Evolutionary conservation across 371 early-diverging fungal genomes (phyloP).

Genomic region (Rhizopus stolonifer): DNA sequence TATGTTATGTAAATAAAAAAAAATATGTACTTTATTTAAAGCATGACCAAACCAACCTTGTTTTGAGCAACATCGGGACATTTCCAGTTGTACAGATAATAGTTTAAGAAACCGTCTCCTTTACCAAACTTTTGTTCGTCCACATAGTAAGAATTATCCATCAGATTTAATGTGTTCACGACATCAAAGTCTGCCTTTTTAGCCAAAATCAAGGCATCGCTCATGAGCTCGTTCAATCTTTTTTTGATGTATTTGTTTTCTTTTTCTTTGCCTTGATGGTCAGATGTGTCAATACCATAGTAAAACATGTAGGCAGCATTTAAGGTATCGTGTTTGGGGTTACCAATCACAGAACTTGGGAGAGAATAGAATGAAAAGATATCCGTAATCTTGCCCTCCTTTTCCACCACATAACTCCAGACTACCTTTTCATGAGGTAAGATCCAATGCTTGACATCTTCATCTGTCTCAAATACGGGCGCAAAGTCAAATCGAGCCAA

Average conservation of each 20-base stretch:
- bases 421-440: constrained; percentile 82
- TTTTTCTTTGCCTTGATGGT: constrained; percentile 26
- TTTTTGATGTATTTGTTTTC: constrained; percentile 46
- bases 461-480: constrained; percentile 73
- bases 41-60: constrained; percentile 88
- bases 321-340: constrained; percentile 73
- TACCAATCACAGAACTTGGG: constrained; percentile 84
- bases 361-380: constrained; percentile 93
- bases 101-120: constrained; percentile 93
- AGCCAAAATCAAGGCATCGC: constrained; percentile 80
- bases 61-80: constrained; percentile 63
- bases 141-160: constrained; percentile 78
- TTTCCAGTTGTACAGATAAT: constrained; percentile 94
- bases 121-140: constrained; percentile 86
- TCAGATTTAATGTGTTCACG: constrained; percentile 86
- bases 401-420: constrained; percentile 91
- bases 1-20: not conserved
- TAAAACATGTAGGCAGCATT: constrained; percentile 94
- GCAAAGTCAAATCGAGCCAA: constrained; percentile 69
- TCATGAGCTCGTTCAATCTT: constrained; percentile 61
- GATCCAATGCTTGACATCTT: constrained; percentile 92
- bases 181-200: constrained; percentile 82
- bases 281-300: constrained; percentile 69
- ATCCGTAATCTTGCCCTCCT: constrained; percentile 70
- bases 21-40: constrained; percentile 37